Evolutionary conservation across 2,329 filamentous ascomycete species (phyloP).

Genomic region (Cladosporium austrohemisphaericum): DNA sequence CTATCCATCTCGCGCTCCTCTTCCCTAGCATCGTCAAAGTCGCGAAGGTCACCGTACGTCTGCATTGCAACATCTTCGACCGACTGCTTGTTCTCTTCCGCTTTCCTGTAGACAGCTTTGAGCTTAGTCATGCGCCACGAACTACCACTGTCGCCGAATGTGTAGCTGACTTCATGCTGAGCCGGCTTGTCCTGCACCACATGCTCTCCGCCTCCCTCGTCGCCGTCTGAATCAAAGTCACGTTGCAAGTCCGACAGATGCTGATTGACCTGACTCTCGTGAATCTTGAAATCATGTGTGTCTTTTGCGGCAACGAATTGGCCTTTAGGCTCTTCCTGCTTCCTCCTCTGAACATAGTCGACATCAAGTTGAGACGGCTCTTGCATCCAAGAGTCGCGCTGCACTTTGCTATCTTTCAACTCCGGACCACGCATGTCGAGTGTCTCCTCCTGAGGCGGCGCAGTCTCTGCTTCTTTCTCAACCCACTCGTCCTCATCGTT

Average conservation of each 20-base stretch:
- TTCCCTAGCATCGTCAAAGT: slow-evolving; percentile 89
- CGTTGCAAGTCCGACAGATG: slow-evolving; percentile 59
- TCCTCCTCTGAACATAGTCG: slow-evolving; percentile 69
- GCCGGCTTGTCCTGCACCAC: slow-evolving; percentile 50
- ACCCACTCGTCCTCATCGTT: slow-evolving; percentile 41
- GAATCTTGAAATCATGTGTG: slow-evolving; percentile 67
- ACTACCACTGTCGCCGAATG: slow-evolving; percentile 82
- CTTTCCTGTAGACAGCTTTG: slow-evolving; percentile 75
- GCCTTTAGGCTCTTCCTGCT: slow-evolving; percentile 44
- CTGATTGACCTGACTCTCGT: slow-evolving; percentile 76
- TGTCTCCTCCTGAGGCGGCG: slow-evolving; percentile 40
- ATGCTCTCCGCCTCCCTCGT: slow-evolving; percentile 37
- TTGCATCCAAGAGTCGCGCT: slow-evolving; percentile 93
- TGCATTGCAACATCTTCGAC: slow-evolving; percentile 82
- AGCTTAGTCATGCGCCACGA: slow-evolving; percentile 97
- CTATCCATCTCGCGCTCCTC: slow-evolving; percentile 89
- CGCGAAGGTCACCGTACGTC: slow-evolving; percentile 72
- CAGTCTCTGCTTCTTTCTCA: slow-evolving; percentile 42
- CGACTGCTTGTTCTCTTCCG: slow-evolving; percentile 66
- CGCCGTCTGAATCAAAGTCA: slow-evolving; percentile 47
- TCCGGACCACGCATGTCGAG: slow-evolving; percentile 42
- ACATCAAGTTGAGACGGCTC: slow-evolving; percentile 76
- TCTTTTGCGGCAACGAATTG: slow-evolving; percentile 48
- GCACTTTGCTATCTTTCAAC: slow-evolving; percentile 40
- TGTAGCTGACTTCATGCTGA: slow-evolving; percentile 68